Conservation (phyloP, 345 rosid species). For the Salix caprea region DNA sequence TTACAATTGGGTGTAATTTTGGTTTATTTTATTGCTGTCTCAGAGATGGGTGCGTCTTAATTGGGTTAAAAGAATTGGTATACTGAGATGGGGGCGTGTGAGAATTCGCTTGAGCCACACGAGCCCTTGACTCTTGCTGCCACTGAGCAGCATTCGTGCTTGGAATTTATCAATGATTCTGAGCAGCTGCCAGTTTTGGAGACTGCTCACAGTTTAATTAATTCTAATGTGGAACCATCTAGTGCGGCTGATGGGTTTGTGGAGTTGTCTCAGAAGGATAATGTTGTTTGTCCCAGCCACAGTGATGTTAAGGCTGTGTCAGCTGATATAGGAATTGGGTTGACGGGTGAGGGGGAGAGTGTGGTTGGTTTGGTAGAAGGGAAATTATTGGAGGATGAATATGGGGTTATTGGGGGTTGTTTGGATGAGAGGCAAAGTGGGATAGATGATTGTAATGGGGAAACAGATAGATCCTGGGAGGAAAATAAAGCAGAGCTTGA, state of each 20-base stretch:
- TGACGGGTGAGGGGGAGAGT: conserved; percentile 4
- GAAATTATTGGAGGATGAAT: conserved; percentile 4
- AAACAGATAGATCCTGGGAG: conserved; percentile 6
- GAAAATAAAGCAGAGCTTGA: conserved; percentile 19
- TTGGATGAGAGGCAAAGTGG: conserved; percentile 6
- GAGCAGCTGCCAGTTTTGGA: conserved; percentile 1
- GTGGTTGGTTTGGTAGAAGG: conserved; percentile 5
- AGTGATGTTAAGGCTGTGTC: neutral
- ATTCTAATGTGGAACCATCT: conserved; percentile 20
- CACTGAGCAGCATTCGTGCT: conserved; percentile 21
- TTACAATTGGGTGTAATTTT: conserved; percentile 11
- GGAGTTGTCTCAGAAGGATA: conserved; percentile 15
- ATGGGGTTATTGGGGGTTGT: neutral
- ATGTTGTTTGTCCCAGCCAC: conserved; percentile 14
- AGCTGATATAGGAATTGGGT: neutral
- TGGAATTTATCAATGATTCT: conserved; percentile 18
- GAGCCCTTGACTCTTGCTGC: conserved; percentile 18
- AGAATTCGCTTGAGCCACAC: conserved; percentile 12
- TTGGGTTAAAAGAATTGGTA: conserved; percentile 10
- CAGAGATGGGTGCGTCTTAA: conserved; percentile 6
- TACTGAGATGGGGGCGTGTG: conserved; percentile 31
- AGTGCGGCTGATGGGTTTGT: conserved; percentile 18
- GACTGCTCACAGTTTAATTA: conserved; percentile 20
- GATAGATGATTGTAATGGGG: conserved; percentile 6
- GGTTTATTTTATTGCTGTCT: neutral